Percentiles rank a stretch among this genome's conserved stretches.
phyloP scores from a whole-genome alignment of 2,329 filamentous ascomycete species.

The Mariannaea sp. region DNA sequence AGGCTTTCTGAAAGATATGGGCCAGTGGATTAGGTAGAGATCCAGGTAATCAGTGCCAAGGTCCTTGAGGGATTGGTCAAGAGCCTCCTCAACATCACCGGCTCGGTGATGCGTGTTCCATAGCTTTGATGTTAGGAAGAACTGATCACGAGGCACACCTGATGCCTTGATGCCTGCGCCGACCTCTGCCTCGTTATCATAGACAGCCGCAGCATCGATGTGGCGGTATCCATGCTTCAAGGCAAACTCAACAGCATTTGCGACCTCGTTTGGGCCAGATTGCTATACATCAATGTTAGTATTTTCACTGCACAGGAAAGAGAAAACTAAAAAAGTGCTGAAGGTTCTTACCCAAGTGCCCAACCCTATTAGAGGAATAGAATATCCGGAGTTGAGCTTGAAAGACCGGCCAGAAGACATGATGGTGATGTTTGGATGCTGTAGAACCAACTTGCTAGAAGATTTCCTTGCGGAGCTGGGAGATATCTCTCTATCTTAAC shows the following conservation, averaged over 20 bases:
- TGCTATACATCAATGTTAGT: too few species aligned
- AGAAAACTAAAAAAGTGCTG: too few species aligned
- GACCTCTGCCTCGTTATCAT: constrained; percentile 25
- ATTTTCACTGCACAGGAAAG: too few species aligned
- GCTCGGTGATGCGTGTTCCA: constrained; percentile 40
- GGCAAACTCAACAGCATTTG: constrained; percentile 31
- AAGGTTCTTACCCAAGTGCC: constrained; percentile 40
- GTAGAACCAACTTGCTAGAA: too few species aligned
- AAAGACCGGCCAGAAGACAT: too few species aligned
- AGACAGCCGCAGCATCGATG: constrained; percentile 40
- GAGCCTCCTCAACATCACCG: constrained; percentile 32
- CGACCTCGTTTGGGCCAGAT: constrained; percentile 36
- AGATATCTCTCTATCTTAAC: too few species aligned
- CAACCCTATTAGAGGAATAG: constrained; percentile 34
- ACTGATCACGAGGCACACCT: constrained; percentile 49
- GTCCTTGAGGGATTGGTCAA: constrained; percentile 36
- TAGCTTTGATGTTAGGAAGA: constrained; percentile 52
- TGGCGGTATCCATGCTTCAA: constrained; percentile 41
- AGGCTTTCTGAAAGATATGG: too few species aligned
- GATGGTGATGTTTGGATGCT: too few species aligned
- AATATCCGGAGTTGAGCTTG: constrained; percentile 7
- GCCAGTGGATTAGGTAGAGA: too few species aligned
- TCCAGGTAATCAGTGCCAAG: constrained; percentile 38
- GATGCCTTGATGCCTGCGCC: constrained; percentile 41
- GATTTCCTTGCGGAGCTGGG: too few species aligned